These are phyloP conservation scores for Chaetomium cochliodes DNA, from an alignment of 495 filamentous ascomycete genomes.

Conservation along the genomic window DNA sequence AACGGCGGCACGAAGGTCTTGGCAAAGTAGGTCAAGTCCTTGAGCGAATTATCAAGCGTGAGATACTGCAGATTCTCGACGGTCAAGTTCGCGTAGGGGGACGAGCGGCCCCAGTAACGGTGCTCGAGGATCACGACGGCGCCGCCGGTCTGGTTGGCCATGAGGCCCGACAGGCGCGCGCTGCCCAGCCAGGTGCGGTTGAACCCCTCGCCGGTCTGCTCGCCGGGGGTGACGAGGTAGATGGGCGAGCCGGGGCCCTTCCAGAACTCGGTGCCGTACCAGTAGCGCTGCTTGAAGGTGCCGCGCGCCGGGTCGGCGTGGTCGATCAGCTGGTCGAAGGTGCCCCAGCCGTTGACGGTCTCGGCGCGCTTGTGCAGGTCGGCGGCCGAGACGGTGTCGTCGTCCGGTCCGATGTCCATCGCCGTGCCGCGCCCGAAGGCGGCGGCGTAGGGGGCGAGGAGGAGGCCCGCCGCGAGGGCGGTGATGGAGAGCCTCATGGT, in stretches of 20 bases:
- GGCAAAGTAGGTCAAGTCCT: constrained; percentile 63
- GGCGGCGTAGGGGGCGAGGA: constrained; percentile 15
- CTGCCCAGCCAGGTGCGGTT: constrained; percentile 42
- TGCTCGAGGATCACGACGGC: constrained; percentile 61
- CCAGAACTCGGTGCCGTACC: constrained; percentile 37
- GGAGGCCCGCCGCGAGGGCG: constrained; percentile 21
- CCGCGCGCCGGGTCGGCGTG: constrained; percentile 34
- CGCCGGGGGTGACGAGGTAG: constrained; percentile 56
- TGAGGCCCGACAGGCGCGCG: constrained; percentile 46
- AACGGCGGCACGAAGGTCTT: constrained; percentile 58
- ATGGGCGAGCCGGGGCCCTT: constrained; percentile 37
- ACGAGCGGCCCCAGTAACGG: constrained; percentile 62
- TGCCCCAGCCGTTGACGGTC: constrained; percentile 33
- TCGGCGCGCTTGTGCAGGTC: constrained; percentile 30
- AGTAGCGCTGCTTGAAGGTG: constrained; percentile 39
- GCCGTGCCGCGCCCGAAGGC: constrained; percentile 19
- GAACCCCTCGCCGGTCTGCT: constrained; percentile 53
- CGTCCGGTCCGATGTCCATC: constrained; percentile 33
- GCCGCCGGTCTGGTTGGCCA: constrained; percentile 55
- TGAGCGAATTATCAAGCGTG: constrained; percentile 61
- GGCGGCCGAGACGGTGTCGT: constrained; percentile 16
- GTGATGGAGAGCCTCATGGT: constrained; percentile 16
- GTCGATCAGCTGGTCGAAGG: constrained; percentile 39
- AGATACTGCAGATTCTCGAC: constrained; percentile 59
- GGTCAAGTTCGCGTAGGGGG: constrained; percentile 56